A percentile compares a stretch with the other conserved stretches of the same genome.
phyloP scores from a whole-genome alignment of 352 stramenopile species.

The Phytopythium cucurbitacearum region DNA sequence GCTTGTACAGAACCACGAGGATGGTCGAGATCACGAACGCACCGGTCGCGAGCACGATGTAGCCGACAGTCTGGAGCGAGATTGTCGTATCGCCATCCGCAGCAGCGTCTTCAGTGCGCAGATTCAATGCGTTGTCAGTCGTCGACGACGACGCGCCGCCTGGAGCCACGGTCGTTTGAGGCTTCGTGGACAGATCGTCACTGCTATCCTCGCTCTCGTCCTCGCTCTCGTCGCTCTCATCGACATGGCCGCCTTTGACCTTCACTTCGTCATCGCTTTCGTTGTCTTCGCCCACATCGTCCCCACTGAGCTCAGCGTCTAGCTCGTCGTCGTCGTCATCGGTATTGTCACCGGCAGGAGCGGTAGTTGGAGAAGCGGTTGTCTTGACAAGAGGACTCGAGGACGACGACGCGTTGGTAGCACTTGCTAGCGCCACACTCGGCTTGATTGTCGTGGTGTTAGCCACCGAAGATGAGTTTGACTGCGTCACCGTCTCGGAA shows the following conservation, averaged over 20 bases:
- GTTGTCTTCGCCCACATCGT: constrained; percentile 11
- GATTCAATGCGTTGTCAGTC: too few species aligned
- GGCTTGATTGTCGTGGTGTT: neutral
- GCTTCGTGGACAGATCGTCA: constrained; percentile 4
- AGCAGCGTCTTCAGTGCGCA: constrained; percentile 8
- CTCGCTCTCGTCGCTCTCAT: constrained; percentile 12
- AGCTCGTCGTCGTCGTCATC: constrained; percentile 1
- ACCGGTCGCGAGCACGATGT: constrained; percentile 59
- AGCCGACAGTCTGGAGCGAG: constrained; percentile 54
- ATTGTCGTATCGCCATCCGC: constrained; percentile 11
- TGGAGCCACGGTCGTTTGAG: too few species aligned
- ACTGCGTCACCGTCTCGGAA: neutral
- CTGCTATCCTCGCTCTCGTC: constrained; percentile 5
- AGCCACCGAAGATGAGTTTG: neutral
- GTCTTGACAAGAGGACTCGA: neutral
- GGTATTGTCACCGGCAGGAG: neutral
- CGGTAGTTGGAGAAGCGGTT: neutral
- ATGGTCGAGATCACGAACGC: constrained; percentile 57
- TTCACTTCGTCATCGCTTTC: constrained; percentile 4
- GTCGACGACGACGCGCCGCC: too few species aligned
- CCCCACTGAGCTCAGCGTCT: constrained; percentile 5
- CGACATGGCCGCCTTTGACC: too few species aligned
- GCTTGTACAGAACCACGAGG: constrained; percentile 62
- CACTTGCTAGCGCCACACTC: neutral
- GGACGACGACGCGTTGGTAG: neutral